Evolutionary conservation across 2,329 filamentous ascomycete genomes (phyloP).

Genomic region (Colletotrichum sp.): DNA sequence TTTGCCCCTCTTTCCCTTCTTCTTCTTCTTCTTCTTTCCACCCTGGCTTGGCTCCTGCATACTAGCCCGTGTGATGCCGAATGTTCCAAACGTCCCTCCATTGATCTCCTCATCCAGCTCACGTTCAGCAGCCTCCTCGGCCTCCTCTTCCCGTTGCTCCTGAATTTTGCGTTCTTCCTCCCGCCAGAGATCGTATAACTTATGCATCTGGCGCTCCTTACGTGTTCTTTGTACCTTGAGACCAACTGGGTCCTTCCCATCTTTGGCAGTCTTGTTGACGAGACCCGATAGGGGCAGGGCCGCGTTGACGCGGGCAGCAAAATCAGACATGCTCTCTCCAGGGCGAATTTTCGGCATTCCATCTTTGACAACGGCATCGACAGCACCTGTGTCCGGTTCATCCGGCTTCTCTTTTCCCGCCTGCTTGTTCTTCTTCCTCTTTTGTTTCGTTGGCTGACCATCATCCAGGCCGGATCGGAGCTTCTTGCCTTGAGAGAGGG

Average conservation of each 20-base stretch:
- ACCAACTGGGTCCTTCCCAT: constrained; percentile 68
- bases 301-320: constrained; percentile 82
- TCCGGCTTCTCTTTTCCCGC: constrained; percentile 3
- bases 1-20: constrained; percentile 46
- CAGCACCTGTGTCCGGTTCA: constrained; percentile 16
- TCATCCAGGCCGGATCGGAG: constrained; percentile 73
- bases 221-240: constrained; percentile 75
- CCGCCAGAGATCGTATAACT: constrained; percentile 79
- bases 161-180: constrained; percentile 69
- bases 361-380: constrained; percentile 25
- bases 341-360: constrained; percentile 75
- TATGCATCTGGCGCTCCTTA: constrained; percentile 84
- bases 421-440: constrained; percentile 33
- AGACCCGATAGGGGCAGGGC: constrained; percentile 79
- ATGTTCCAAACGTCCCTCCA: constrained; percentile 44
- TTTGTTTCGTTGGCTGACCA: constrained; percentile 46
- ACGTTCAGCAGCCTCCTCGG: constrained; percentile 66
- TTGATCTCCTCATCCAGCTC: constrained; percentile 65
- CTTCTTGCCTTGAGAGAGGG: constrained; percentile 68
- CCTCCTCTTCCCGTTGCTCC: constrained; percentile 69
- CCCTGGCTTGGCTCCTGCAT: constrained; percentile 45
- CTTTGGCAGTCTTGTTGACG: constrained; percentile 63
- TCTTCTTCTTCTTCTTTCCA: constrained; percentile 46
- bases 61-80: constrained; percentile 38
- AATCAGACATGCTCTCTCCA: constrained; percentile 83